Evolutionary conservation across 257 asterid genomes (phyloP).

Genomic region (Perilla frutescens): DNA sequence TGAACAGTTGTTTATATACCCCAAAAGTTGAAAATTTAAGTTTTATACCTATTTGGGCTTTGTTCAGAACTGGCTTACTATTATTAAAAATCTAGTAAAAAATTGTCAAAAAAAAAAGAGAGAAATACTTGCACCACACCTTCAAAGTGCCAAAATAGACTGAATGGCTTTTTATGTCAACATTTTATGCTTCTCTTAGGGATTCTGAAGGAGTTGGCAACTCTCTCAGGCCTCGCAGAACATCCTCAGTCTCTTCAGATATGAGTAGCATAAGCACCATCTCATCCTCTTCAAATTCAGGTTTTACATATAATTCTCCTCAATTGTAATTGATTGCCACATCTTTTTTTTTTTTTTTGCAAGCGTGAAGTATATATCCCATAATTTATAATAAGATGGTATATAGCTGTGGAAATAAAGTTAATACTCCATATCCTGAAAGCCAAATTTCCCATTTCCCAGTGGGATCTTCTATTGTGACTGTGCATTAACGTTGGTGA

Average conservation of each 20-base stretch:
- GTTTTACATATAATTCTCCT: constrained; percentile 41
- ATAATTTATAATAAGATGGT: background rate
- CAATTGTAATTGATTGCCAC: constrained; percentile 8
- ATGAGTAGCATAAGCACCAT: constrained; percentile 73
- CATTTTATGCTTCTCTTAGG: constrained; percentile 44
- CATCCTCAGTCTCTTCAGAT: constrained; percentile 80
- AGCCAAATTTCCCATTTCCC: constrained; percentile 8
- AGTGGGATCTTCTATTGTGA: background rate
- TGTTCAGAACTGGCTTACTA: background rate
- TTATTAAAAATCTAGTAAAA: background rate
- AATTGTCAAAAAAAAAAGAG: too few species aligned
- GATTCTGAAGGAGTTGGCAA: constrained; percentile 56
- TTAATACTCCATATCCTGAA: background rate
- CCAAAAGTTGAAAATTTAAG: background rate
- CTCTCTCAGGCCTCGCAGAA: constrained; percentile 70
- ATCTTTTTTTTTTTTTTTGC: background rate
- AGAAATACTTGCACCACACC: too few species aligned
- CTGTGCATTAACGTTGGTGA: constrained; percentile 16
- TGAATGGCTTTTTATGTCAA: constrained; percentile 30
- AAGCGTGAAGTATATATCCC: constrained; percentile 14
- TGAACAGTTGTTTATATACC: background rate
- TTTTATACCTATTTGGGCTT: background rate
- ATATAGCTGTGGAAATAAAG: background rate
- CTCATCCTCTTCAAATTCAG: constrained; percentile 68
- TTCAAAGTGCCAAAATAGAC: constrained; percentile 15